Base-by-base conservation (phyloP, 1,284 basidiomycete genomes). In the Athelia sp. region DNA sequence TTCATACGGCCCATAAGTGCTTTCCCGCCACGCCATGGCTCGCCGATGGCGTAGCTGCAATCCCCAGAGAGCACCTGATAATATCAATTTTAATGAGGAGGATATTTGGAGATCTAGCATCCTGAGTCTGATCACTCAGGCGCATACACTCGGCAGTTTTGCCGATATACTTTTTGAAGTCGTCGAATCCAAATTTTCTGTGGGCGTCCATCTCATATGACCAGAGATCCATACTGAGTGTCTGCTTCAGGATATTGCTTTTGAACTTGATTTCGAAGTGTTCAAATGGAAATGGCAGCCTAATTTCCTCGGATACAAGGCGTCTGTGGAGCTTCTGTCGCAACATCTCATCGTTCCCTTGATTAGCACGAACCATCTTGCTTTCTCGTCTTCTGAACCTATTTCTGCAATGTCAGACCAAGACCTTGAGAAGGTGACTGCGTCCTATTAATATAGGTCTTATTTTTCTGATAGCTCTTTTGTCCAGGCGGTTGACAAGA, bases 281-380 rank as follows among this genome's bases (percentile, higher is more conserved):
- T 85, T 87, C 66, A 82, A 79, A 66, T 90, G 87, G 87, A 74
- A 76, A 66, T 90, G 87, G 87, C 86, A 90, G 62, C 76, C 82
- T 15, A 78, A 74, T 62, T 76, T 74, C 54, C 59, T 85, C 32
- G 84, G 85, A 17, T 69, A 81, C 59, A 83, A 74, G 61, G 57
- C 67, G 36, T 84, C 86, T 35, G 77, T 87, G 48, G 81, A 86
- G 46, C 68, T 88, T 47, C 71, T 90, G 46, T 89, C 87, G 51
- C 81, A 76, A 54, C 87, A 90, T 54, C 78, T 90, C 55, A 81
- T 90, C 53, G 68, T 84, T 54, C 87, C 87, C 2, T 71, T 90
- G 53, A 82, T 90, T 60, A 87, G 80, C 61, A 66, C 79, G 44
- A 79, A 73, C 48, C 81, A 88, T 62, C 65, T 87, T 49, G 75